phyloP scores from a whole-genome alignment of 2,329 filamentous ascomycete species.

The Aureobasidium mangrovei region DNA sequence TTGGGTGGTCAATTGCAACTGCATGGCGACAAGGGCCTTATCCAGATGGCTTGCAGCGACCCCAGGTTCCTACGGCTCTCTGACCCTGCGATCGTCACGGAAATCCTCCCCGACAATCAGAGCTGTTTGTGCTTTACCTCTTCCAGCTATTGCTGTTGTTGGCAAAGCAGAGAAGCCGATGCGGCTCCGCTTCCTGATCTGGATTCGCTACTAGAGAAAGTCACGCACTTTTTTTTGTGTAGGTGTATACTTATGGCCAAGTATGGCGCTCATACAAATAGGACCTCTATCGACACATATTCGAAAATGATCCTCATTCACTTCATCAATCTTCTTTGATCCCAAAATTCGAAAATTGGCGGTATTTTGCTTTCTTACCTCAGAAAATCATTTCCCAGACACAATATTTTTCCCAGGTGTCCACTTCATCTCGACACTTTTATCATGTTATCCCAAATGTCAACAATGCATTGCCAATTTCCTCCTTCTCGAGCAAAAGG shows the following conservation, averaged over 20 bases:
- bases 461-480: background rate
- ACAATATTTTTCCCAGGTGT: background rate
- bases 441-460: constrained; percentile 1
- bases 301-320: no score
- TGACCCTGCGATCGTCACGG: constrained; percentile 5
- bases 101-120: background rate
- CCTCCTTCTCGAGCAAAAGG: background rate
- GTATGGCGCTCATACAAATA: background rate
- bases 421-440: background rate
- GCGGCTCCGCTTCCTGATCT: background rate
- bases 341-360: background rate
- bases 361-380: background rate
- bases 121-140: background rate
- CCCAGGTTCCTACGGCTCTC: background rate
- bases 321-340: background rate
- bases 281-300: background rate
- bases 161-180: background rate
- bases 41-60: constrained; percentile 2
- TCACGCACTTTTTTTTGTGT: background rate
- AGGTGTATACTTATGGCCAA: background rate
- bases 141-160: background rate
- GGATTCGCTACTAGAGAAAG: background rate
- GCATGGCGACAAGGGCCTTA: constrained; percentile 4
- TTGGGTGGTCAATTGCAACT: background rate
- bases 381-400: background rate